Base-by-base conservation (phyloP, 1,139 yeast species). In the Sugiyamaella xylanicola region DNA sequence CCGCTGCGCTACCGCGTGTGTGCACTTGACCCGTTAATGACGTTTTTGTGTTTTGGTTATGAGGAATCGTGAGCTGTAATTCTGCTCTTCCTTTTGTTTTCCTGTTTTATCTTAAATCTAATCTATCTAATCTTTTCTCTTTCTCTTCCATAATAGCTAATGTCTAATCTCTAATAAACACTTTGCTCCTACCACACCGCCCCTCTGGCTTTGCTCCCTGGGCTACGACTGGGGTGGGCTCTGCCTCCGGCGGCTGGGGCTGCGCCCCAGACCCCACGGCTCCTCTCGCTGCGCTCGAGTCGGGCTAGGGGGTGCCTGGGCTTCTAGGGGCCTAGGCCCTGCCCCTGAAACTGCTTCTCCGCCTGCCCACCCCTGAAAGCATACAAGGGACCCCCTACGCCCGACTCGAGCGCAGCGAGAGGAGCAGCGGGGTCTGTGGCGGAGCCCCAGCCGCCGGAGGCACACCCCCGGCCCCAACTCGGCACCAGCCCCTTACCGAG, bases 31-130 rank as follows among this genome's bases (percentile, higher is more conserved):
- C 13, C 13, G 19, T 20, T 43, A 21, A 42, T 41, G 47, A 41
- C 39, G 48, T 37, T 43, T 49, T 54, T 47, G 49, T 53, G 41
- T 32, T 32, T 36, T 45, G 21, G 29, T 44, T 43, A 40, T 52
- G 35, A 39, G 47, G 47, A 49, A 43, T 49, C 16, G 41, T 49
- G 53, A 43, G 53, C 51, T 48, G 51, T 48, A 48, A 25, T 48
- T 48, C 51, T 48, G 51, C 51, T 48, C 51, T 48, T 48, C 51
- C 52, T 50, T 42, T 41, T 55, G 55, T 50, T 42, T 41, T 55
- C 54, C 46, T 54, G 46, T 56, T 55, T 39, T 32, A 17, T 42
- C 29, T 25, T 25, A 9, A 5, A 5, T 25, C 9, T 25, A 5
- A 25, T 25, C 29, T 48, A 13, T 27, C 42, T 20, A 15, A 27